These are phyloP conservation scores for Silene latifolia DNA, from an alignment of 148 eudicot genomes.

Conservation along the genomic window DNA sequence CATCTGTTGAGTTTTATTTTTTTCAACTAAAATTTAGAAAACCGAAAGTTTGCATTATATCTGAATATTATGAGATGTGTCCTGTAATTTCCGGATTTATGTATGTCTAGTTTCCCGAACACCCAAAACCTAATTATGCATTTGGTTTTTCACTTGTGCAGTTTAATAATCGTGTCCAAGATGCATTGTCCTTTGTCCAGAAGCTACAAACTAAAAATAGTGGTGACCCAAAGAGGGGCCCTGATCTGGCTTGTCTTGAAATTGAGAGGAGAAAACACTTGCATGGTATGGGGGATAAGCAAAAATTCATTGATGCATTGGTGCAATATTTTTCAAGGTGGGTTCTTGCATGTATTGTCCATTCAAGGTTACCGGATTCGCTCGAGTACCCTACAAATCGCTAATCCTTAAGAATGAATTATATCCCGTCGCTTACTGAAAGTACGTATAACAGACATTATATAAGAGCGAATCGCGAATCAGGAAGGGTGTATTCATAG, in stretches of 20 bases:
- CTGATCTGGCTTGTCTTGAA: slow-evolving; percentile 74
- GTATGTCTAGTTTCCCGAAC: background rate
- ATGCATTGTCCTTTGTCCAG: slow-evolving; percentile 58
- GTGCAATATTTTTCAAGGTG: slow-evolving; percentile 73
- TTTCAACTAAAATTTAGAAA: background rate
- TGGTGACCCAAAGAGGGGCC: slow-evolving; percentile 66
- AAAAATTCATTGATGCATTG: slow-evolving; percentile 49
- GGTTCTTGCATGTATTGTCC: slow-evolving; percentile 4
- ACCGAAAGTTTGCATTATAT: background rate
- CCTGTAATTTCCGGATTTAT: background rate
- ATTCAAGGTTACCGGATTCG: background rate
- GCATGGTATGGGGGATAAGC: slow-evolving; percentile 65
- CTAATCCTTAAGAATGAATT: too few relatives aligned
- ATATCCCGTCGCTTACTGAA: too few relatives aligned
- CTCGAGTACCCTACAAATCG: too few relatives aligned
- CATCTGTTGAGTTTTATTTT: background rate
- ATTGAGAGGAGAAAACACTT: slow-evolving; percentile 75
- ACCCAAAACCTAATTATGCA: background rate
- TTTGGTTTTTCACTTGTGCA: slow-evolving; percentile 42
- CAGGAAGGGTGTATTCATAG: too few relatives aligned
- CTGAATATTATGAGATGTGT: background rate
- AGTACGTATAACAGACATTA: too few relatives aligned
- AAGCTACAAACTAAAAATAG: slow-evolving; percentile 44
- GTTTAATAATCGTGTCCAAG: slow-evolving; percentile 67
- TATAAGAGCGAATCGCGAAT: too few relatives aligned